A percentile compares a stretch with the other conserved stretches of the same genome.
These are phyloP conservation scores for Microsporum audouinii DNA, from an alignment of 2,329 filamentous ascomycete species.

Conservation along the genomic window DNA sequence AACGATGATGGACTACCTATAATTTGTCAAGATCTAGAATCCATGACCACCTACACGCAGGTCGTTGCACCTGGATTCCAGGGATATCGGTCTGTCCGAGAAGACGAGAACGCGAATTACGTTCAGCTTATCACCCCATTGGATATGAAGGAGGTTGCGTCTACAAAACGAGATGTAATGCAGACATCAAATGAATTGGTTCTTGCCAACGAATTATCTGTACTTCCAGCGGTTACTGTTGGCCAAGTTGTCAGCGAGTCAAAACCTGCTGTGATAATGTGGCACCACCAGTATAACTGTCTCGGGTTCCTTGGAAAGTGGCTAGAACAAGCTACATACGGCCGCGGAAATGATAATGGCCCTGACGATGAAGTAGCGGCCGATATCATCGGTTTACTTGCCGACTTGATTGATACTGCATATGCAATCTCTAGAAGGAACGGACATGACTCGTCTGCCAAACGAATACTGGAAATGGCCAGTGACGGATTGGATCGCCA, in stretches of 20 bases:
- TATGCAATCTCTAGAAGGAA: slow-evolving; percentile 19
- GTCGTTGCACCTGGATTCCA: slow-evolving; percentile 59
- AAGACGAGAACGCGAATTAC: slow-evolving; percentile 74
- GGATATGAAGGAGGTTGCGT: slow-evolving; percentile 32
- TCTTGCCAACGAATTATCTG: slow-evolving; percentile 28
- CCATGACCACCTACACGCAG: slow-evolving; percentile 65
- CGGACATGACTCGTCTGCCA: slow-evolving; percentile 30
- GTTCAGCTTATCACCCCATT: slow-evolving; percentile 55
- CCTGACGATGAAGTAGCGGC: slow-evolving; percentile 52
- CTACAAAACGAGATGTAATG: slow-evolving; percentile 6
- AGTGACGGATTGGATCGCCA: slow-evolving; percentile 39
- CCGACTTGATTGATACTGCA: slow-evolving; percentile 51
- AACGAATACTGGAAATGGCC: slow-evolving; percentile 39
- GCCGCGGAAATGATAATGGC: slow-evolving; percentile 42
- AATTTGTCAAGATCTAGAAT: slow-evolving; percentile 54
- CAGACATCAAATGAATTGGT: slow-evolving; percentile 16
- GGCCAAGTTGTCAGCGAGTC: slow-evolving; percentile 61
- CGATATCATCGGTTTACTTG: slow-evolving; percentile 63
- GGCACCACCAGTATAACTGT: slow-evolving; percentile 64
- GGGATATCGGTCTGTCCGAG: slow-evolving; percentile 64
- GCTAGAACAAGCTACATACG: slow-evolving; percentile 38
- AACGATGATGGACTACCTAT: slow-evolving; percentile 39
- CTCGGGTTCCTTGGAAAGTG: slow-evolving; percentile 67
- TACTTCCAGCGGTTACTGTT: slow-evolving; percentile 29
- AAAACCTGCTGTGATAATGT: slow-evolving; percentile 62